These are phyloP conservation scores for Nemania serpens DNA, from an alignment of 2,329 filamentous ascomycete species.

Conservation along the genomic window DNA sequence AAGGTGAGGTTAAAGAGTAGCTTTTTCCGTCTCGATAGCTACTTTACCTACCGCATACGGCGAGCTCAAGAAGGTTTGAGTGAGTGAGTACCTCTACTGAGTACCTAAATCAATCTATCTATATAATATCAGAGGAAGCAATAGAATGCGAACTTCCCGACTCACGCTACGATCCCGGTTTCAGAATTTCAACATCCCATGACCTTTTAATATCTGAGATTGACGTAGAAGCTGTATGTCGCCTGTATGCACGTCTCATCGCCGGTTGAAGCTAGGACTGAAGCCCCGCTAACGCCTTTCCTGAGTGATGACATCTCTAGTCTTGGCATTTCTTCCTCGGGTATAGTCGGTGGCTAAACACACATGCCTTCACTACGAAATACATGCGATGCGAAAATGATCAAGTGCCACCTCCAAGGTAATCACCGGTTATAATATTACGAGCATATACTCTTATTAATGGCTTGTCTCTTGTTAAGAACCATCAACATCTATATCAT, in stretches of 20 bases:
- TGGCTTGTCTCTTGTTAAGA: no score
- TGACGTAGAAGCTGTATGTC: not conserved
- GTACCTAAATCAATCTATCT: no score
- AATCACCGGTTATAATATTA: no score
- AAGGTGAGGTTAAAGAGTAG: not conserved
- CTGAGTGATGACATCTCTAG: not conserved
- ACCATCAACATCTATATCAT: no score
- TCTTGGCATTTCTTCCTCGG: not conserved
- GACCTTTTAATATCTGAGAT: not conserved
- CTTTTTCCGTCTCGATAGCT: not conserved
- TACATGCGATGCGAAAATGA: no score
- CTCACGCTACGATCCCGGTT: not conserved
- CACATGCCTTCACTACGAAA: not conserved
- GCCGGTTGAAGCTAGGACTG: not conserved
- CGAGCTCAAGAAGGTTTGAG: not conserved
- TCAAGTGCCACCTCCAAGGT: no score
- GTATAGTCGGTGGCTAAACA: not conserved
- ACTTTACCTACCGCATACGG: no score
- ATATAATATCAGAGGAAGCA: not conserved
- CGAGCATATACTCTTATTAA: no score
- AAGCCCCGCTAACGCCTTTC: no score
- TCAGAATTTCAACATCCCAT: not conserved
- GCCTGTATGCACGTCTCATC: not conserved
- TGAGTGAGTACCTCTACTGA: no score
- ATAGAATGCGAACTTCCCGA: not conserved